Conservation (phyloP, 257 asterid genomes). For the Petunia axillaris region DNA sequence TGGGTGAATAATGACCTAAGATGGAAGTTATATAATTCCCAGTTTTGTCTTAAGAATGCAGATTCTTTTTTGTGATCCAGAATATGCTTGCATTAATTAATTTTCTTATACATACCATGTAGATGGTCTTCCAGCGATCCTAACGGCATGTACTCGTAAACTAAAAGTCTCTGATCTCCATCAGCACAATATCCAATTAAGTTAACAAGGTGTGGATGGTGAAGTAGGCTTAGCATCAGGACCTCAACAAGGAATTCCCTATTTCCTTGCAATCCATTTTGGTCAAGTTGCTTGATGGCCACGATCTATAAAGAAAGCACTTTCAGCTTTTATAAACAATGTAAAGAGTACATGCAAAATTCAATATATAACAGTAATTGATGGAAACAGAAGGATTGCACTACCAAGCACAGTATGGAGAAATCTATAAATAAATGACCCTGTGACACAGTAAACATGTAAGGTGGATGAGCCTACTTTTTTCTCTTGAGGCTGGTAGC, state of each 20-base stretch:
- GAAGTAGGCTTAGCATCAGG: constrained; percentile 77
- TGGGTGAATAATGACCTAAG: not conserved
- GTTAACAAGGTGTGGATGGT: constrained; percentile 79
- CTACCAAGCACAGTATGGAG: not conserved
- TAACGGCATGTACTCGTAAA: constrained; percentile 81
- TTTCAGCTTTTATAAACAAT: not conserved
- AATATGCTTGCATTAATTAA: not conserved
- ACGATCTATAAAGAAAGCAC: constrained; percentile 49
- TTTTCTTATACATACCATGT: constrained; percentile 48
- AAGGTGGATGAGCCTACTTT: constrained; percentile 17
- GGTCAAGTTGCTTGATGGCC: constrained; percentile 83
- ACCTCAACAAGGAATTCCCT: constrained; percentile 87
- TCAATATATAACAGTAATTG: too few relatives aligned
- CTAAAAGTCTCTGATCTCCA: constrained; percentile 87
- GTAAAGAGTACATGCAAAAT: not conserved
- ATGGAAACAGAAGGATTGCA: constrained; percentile 1
- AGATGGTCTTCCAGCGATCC: constrained; percentile 88
- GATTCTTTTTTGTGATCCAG: not conserved
- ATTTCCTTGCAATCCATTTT: constrained; percentile 83
- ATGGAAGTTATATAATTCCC: not conserved
- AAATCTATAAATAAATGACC: not conserved
- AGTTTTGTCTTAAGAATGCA: not conserved
- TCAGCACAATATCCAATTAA: constrained; percentile 88
- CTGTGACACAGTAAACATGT: not conserved
- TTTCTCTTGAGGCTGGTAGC: not conserved